Evolutionary conservation across 2,329 filamentous ascomycete species (phyloP).

Genomic region (Fusarium pseudocircinatum): DNA sequence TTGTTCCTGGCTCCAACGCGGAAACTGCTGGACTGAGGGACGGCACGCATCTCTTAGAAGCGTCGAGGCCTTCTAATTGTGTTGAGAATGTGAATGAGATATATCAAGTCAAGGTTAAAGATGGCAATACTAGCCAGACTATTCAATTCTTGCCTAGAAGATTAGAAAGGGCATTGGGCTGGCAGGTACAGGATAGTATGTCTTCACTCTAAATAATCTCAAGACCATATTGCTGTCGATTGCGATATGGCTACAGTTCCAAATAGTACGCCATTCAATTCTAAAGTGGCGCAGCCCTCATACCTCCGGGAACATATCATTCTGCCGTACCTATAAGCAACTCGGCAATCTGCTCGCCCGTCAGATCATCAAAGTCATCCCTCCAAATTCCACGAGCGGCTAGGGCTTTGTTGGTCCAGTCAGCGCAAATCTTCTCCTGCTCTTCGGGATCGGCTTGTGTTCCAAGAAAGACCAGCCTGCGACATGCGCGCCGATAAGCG

Average conservation of each 20-base stretch:
- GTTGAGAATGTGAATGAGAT: too few species aligned
- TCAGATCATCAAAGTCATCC: not conserved
- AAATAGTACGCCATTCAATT: rapidly evolving
- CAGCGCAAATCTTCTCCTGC: not conserved
- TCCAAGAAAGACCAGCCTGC: not conserved
- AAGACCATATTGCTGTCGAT: not conserved
- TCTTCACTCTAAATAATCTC: too few species aligned
- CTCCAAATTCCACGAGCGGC: not conserved
- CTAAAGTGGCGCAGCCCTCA: too few species aligned
- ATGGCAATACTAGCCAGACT: too few species aligned
- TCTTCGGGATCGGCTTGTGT: not conserved
- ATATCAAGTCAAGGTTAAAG: too few species aligned
- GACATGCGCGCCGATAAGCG: not conserved
- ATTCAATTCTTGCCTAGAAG: too few species aligned
- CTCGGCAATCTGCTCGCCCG: not conserved
- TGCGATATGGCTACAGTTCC: rapidly evolving
- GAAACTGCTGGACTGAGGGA: too few species aligned
- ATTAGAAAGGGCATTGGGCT: too few species aligned
- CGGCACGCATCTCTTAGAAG: too few species aligned
- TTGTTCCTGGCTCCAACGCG: too few species aligned
- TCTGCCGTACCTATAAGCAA: not conserved
- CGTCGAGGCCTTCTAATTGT: too few species aligned
- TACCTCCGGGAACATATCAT: not conserved
- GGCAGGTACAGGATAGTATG: too few species aligned
- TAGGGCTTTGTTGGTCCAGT: not conserved